These are phyloP conservation scores for Russula abietina DNA, from an alignment of 768 basidiomycete species.

Conservation along the genomic window DNA sequence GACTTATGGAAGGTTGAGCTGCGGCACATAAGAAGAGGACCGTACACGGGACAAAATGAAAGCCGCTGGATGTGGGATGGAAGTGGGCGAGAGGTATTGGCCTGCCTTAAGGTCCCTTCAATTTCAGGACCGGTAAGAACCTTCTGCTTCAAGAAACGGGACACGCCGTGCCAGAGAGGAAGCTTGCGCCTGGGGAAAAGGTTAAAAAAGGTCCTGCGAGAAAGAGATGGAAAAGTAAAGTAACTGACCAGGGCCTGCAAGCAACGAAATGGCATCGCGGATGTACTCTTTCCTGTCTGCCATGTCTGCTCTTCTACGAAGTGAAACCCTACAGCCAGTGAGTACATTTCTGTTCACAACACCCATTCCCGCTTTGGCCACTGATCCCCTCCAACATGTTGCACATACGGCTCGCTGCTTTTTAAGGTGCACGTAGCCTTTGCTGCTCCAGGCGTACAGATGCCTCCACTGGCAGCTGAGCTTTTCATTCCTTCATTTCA, in stretches of 20 bases:
- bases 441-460: conserved; percentile 12
- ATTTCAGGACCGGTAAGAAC: conserved; percentile 79
- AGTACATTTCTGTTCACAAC: too few relatives aligned
- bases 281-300: conserved; percentile 68
- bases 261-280: conserved; percentile 76
- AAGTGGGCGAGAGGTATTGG: conserved; percentile 29
- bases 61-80: conserved; percentile 22
- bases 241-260: conserved; percentile 64
- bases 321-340: conserved; percentile 13
- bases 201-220: conserved; percentile 7
- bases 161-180: conserved; percentile 80
- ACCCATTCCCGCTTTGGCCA: neutral
- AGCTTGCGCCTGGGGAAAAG: conserved; percentile 52
- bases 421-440: conserved; percentile 19
- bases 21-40: conserved; percentile 39
- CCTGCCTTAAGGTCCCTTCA: conserved; percentile 72
- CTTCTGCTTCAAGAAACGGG: conserved; percentile 94
- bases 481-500: neutral
- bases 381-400: conserved; percentile 13
- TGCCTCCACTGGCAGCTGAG: too few relatives aligned
- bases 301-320: conserved; percentile 33
- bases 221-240: neutral
- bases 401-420: conserved; percentile 16
- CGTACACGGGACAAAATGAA: conserved; percentile 42
- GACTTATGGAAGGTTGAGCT: conserved; percentile 45